Evolutionary conservation across 106 monocot genomes (phyloP).

Genomic region (Hemerocallis citrina): DNA sequence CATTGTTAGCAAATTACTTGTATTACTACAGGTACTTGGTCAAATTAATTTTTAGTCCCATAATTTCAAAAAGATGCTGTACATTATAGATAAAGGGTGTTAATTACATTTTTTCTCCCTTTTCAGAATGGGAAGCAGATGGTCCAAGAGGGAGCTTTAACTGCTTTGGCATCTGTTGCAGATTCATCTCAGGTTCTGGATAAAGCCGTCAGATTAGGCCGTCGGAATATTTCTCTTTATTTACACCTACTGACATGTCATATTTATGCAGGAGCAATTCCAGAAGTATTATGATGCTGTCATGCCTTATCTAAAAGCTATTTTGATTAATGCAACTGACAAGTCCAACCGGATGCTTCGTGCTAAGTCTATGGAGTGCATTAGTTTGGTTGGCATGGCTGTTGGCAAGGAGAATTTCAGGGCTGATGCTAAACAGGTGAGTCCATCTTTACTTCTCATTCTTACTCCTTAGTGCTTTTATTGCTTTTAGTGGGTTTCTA

Average conservation of each 20-base stretch:
- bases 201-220: neutral
- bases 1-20: constrained; percentile 86
- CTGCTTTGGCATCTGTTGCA: constrained; percentile 95
- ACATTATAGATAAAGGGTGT: neutral
- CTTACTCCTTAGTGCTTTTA: neutral
- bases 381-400: constrained; percentile 96
- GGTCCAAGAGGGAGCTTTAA: constrained; percentile 94
- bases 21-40: constrained; percentile 62
- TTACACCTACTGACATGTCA: constrained; percentile 5
- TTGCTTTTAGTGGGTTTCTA: neutral
- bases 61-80: neutral
- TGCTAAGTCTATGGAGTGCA: constrained; percentile 98
- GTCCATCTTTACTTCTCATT: neutral
- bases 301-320: constrained; percentile 86
- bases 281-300: constrained; percentile 97
- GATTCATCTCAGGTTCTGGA: constrained; percentile 84
- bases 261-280: constrained; percentile 71
- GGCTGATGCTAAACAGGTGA: constrained; percentile 94
- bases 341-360: constrained; percentile 93
- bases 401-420: constrained; percentile 94
- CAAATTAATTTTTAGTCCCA: neutral
- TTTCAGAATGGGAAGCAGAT: constrained; percentile 88
- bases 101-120: neutral
- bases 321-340: constrained; percentile 93
- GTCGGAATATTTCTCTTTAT: neutral